phyloP scores from a whole-genome alignment of 805 yeast species.

The Candida fluviatilis region DNA sequence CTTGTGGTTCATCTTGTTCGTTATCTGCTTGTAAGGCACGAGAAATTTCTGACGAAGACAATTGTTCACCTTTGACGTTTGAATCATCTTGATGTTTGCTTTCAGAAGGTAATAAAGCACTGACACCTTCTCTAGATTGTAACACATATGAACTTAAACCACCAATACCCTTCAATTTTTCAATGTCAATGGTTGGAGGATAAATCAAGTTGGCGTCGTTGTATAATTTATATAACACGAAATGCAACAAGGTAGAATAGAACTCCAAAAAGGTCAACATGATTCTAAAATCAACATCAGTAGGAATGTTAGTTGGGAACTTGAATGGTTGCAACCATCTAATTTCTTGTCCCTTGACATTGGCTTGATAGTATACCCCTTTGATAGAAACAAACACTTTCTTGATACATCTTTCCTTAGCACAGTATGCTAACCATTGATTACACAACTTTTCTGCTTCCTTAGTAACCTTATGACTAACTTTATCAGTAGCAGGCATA shows the following conservation, averaged over 20 bases:
- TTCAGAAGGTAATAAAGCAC: slow-evolving; percentile 35
- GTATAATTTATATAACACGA: slow-evolving; percentile 80
- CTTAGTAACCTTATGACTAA: slow-evolving; percentile 74
- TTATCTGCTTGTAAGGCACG: slow-evolving; percentile 51
- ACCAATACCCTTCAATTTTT: slow-evolving; percentile 79
- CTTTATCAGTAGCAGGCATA: slow-evolving; percentile 88
- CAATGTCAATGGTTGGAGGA: slow-evolving; percentile 80
- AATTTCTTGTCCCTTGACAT: slow-evolving; percentile 83
- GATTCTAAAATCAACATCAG: slow-evolving; percentile 92
- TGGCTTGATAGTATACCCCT: slow-evolving; percentile 94
- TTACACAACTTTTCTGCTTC: slow-evolving; percentile 85
- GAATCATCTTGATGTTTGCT: slow-evolving; percentile 14
- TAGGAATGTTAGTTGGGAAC: slow-evolving; percentile 92
- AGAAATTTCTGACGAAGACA: slow-evolving; percentile 39
- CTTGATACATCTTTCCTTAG: slow-evolving; percentile 74
- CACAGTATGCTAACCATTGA: slow-evolving; percentile 93
- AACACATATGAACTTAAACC: slow-evolving; percentile 83
- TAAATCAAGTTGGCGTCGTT: slow-evolving; percentile 81
- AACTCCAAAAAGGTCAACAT: slow-evolving; percentile 96
- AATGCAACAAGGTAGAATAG: slow-evolving; percentile 87
- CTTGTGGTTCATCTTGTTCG: slow-evolving; percentile 12
- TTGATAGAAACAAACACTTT: slow-evolving; percentile 95
- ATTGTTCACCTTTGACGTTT: slow-evolving; percentile 28
- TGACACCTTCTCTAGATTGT: slow-evolving; percentile 43
- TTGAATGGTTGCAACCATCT: slow-evolving; percentile 97